Base-by-base conservation (phyloP, 768 basidiomycete genomes). In the Tulasnella sp. region DNA sequence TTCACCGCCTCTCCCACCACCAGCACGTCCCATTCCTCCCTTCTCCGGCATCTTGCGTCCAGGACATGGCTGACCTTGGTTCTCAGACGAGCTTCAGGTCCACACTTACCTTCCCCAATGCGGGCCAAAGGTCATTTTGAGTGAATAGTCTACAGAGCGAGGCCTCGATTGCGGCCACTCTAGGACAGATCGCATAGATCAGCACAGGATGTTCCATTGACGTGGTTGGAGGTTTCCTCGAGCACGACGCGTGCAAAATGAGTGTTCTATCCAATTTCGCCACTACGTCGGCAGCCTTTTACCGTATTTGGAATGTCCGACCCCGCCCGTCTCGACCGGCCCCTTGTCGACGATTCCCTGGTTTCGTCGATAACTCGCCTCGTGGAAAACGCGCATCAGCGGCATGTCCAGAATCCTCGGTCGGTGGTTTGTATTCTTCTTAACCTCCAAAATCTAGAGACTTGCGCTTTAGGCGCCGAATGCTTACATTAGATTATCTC, bases 361-460 rank as follows among this genome's bases (percentile, higher is more conserved):
- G 34, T 25, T 34, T 34, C 49, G 58, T 67, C 54, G 22, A 42
- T 22, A 34, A 25, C 31, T 52, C 40, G 54, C 73, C 73, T 74
- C 73, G 73, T 74, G 73, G 37, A 54, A 38, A 58, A 49, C 49
- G 73, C 73, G 73, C 73, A 52, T 67, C 73, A 54, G 73, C 54
- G 34, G 73, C 73, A 52, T 74, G 73, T 67, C 52, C 72, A 54
- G 34, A 54, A 58, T 58, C 73, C 73, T 74, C 39, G 49, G 49
- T 67, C 73, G 45, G 52, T 58, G 58, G 58, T 64, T 64, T 64
- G 58, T n/a, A n/a, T n/a, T 64, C 58, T 64, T 64, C 58, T 64
- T 64, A 34, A 64, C 58, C 58, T 64, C 29, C 58, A 64, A 34
- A 25, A 64, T 64, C 58, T 64, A 34, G 22, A 64, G 58, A 36